Evolutionary conservation across 148 eudicot species (phyloP).

Genomic region (Selenicereus undatus): DNA sequence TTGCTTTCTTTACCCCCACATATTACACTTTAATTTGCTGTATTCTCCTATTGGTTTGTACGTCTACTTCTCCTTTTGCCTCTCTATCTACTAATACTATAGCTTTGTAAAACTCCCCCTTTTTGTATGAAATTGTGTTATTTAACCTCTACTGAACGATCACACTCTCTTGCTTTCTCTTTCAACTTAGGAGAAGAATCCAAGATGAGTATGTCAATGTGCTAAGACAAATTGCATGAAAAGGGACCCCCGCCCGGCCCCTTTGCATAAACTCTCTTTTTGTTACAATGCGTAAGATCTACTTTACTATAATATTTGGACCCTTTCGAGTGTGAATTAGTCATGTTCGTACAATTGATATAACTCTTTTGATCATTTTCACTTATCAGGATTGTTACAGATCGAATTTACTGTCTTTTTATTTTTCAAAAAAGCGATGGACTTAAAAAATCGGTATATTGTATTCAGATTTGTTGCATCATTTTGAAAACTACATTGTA

Average conservation of each 20-base stretch:
- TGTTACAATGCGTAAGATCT: background rate
- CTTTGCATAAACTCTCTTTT: background rate
- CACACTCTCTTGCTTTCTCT: background rate
- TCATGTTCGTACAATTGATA: background rate
- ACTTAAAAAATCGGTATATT: no score
- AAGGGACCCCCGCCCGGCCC: background rate
- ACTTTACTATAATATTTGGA: background rate
- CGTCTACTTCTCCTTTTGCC: slow-evolving; percentile 12
- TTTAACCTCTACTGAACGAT: background rate
- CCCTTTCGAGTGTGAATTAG: background rate
- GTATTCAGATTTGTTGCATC: no score
- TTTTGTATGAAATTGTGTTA: slow-evolving; percentile 7
- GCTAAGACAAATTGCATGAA: background rate
- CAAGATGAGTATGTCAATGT: slow-evolving; percentile 1
- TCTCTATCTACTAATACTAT: slow-evolving; percentile 2
- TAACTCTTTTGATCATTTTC: background rate
- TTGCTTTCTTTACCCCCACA: background rate
- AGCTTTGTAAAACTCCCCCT: background rate
- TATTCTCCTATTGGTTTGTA: slow-evolving; percentile 8
- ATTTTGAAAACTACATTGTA: no score
- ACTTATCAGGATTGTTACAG: background rate
- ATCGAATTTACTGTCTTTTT: background rate
- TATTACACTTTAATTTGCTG: background rate
- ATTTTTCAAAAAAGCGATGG: no score
- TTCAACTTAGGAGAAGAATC: slow-evolving; percentile 18